These are phyloP conservation scores for Cutaneotrichosporon cutaneum DNA, from an alignment of 1,284 basidiomycete species.

Conservation along the genomic window DNA sequence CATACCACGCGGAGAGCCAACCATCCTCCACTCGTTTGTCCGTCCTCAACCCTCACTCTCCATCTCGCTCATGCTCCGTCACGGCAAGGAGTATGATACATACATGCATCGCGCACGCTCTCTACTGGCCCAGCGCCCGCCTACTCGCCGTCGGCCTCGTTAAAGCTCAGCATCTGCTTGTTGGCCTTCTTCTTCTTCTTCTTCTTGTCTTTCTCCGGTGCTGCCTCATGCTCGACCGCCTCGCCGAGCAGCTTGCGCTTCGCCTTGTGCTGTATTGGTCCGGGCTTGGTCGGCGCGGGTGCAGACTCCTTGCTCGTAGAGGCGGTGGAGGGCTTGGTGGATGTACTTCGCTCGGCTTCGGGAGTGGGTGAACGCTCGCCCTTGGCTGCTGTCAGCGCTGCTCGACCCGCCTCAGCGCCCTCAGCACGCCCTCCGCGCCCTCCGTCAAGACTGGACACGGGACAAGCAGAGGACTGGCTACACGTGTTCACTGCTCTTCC, in stretches of 20 bases:
- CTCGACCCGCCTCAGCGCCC: too few species aligned
- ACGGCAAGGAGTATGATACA: neutral
- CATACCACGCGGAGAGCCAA: neutral
- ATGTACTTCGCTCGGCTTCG: neutral
- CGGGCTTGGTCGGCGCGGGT: neutral
- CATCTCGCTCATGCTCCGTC: too few species aligned
- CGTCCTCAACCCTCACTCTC: too few species aligned
- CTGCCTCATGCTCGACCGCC: neutral
- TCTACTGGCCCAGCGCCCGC: neutral
- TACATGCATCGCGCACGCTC: neutral
- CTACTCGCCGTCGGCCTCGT: constrained; percentile 43
- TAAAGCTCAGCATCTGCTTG: constrained; percentile 48
- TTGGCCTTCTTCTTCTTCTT: constrained; percentile 48
- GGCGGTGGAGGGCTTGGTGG: neutral
- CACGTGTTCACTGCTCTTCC: too few species aligned
- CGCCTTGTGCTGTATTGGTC: neutral
- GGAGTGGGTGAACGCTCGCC: constrained; percentile 3
- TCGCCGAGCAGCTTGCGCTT: constrained; percentile 10
- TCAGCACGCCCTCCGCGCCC: neutral
- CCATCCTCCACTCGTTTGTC: neutral
- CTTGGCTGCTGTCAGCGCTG: constrained; percentile 14
- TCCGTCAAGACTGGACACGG: too few species aligned
- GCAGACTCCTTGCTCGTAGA: neutral
- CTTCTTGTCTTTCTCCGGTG: constrained; percentile 15
- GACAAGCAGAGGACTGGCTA: too few species aligned